Conservation (phyloP, 306 rosid species). For the Gleditsia sinensis region DNA sequence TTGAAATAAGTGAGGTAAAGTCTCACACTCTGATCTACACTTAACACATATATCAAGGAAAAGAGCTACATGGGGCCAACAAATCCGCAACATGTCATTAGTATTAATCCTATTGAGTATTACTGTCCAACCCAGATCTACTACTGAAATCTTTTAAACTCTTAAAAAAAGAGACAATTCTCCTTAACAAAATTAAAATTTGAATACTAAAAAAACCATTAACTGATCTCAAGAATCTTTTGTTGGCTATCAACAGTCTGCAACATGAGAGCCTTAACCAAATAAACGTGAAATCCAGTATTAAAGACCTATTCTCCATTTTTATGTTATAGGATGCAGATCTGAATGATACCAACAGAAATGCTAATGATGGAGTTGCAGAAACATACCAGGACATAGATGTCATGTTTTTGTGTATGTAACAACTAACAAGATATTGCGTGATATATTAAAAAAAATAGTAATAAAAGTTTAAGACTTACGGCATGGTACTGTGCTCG, state of each 20-base stretch:
- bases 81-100: too few species aligned
- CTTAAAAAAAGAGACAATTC: neutral
- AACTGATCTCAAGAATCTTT: neutral
- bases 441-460: neutral
- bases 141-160: neutral
- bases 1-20: too few species aligned
- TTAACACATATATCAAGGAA: too few species aligned
- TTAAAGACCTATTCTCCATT: neutral
- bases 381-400: neutral
- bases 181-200: neutral
- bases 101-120: too few species aligned
- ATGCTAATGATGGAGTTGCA: neutral
- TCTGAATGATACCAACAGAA: too few species aligned
- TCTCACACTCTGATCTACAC: too few species aligned
- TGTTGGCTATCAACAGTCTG: neutral
- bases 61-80: too few species aligned
- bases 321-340: neutral
- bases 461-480: conserved; percentile 39
- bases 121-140: too few species aligned
- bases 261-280: neutral
- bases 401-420: neutral
- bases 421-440: conserved; percentile 2
- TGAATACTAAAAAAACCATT: neutral
- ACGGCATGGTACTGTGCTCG: conserved; percentile 92
- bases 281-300: neutral